Evolutionary conservation across 2,329 filamentous ascomycete genomes (phyloP).

Genomic region (Biscogniauxia marginata): DNA sequence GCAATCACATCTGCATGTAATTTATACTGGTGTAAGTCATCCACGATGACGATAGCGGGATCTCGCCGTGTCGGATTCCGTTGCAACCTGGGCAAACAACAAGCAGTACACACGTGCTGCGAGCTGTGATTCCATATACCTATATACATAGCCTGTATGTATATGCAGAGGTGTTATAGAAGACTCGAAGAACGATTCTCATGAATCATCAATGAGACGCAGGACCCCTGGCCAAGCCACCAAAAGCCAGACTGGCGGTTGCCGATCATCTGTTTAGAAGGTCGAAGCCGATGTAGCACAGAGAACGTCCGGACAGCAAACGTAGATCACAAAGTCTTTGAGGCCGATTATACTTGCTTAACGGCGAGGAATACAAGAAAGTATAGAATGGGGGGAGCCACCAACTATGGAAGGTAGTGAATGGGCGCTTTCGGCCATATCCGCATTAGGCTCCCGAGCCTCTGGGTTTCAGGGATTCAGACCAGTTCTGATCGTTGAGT

Average conservation of each 20-base stretch:
- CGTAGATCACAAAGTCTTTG: too few relatives aligned
- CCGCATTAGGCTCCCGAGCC: neutral
- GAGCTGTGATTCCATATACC: too few relatives aligned
- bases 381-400: neutral
- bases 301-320: too few relatives aligned
- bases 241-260: conserved; percentile 18
- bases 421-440: neutral
- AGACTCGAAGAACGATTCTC: too few relatives aligned
- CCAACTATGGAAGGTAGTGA: neutral
- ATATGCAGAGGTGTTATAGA: too few relatives aligned
- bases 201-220: conserved; percentile 4
- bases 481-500: too few relatives aligned
- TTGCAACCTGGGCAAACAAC: too few relatives aligned
- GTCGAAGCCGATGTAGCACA: neutral
- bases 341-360: too few relatives aligned
- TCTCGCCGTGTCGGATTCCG: neutral
- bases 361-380: too few relatives aligned
- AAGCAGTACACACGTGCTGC: too few relatives aligned
- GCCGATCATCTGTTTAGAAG: conserved; percentile 17
- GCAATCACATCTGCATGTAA: neutral
- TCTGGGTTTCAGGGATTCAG: neutral
- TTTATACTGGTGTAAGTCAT: neutral
- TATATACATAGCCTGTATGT: too few relatives aligned
- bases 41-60: neutral
- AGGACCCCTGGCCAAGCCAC: conserved; percentile 13